These are phyloP conservation scores for Flammula alnicola DNA, from an alignment of 1,284 basidiomycete genomes.

Conservation along the genomic window DNA sequence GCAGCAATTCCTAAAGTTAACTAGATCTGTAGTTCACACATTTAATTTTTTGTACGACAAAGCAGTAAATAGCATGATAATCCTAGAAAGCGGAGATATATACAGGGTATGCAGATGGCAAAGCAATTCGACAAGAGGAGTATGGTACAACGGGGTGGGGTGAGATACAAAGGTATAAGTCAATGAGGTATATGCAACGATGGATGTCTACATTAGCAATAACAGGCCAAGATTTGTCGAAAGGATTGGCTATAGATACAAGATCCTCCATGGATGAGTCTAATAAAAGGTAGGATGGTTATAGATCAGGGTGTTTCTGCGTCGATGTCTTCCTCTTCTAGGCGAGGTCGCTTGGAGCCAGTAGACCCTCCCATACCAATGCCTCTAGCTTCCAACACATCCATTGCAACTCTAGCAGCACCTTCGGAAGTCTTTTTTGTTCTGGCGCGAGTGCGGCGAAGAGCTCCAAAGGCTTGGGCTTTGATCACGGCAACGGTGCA, in stretches of 20 bases:
- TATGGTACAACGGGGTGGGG: constrained; percentile 27
- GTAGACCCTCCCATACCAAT: constrained; percentile 62
- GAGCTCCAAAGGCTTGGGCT: constrained; percentile 82
- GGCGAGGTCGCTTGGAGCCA: constrained; percentile 60
- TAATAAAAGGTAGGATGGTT: constrained; percentile 9
- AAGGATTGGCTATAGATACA: constrained; percentile 34
- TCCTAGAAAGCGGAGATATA: constrained; percentile 22
- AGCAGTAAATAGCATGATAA: constrained; percentile 26
- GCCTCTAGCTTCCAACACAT: constrained; percentile 76
- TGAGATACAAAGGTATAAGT: constrained; percentile 37
- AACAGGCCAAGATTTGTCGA: constrained; percentile 15
- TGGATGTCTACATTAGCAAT: constrained; percentile 24
- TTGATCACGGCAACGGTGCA: constrained; percentile 86
- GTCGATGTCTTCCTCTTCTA: constrained; percentile 60
- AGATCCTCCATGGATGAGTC: constrained; percentile 28
- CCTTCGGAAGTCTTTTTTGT: constrained; percentile 74
- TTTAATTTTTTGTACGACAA: constrained; percentile 8
- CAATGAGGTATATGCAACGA: constrained; percentile 38
- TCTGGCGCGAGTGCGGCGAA: constrained; percentile 74
- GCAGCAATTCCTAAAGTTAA: constrained; percentile 66
- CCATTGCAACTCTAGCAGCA: constrained; percentile 75
- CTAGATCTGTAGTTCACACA: constrained; percentile 29
- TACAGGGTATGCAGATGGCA: constrained; percentile 18
- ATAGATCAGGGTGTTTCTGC: constrained; percentile 44
- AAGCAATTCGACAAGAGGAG: constrained; percentile 23